Evolutionary conservation across 2,329 filamentous ascomycete species (phyloP).

Genomic region (Fusarium buharicum): DNA sequence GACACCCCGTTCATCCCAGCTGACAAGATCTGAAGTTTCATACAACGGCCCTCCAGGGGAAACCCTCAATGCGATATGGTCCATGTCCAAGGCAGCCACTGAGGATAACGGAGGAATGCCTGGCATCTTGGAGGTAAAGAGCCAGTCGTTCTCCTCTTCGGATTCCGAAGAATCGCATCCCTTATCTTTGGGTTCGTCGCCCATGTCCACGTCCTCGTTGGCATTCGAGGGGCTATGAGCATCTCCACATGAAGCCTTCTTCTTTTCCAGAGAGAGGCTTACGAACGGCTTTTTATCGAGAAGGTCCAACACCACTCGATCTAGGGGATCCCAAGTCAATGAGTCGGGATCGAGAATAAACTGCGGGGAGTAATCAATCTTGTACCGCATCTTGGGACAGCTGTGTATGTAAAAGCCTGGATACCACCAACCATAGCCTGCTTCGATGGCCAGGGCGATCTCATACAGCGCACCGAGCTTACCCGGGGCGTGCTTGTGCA

Average conservation of each 20-base stretch:
- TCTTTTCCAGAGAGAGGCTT: constrained; percentile 55
- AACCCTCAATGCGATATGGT: constrained; percentile 66
- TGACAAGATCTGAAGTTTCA: constrained; percentile 62
- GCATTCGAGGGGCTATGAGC: not conserved
- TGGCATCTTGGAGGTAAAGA: constrained; percentile 73
- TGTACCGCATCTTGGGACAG: constrained; percentile 86
- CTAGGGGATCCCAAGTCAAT: constrained; percentile 69
- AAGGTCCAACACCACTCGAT: constrained; percentile 60
- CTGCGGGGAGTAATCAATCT: constrained; percentile 80
- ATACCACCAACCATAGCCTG: constrained; percentile 81
- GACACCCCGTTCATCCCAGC: constrained; percentile 67
- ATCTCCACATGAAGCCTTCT: not conserved
- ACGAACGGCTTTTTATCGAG: constrained; percentile 68
- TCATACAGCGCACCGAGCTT: constrained; percentile 81
- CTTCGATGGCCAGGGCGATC: constrained; percentile 74
- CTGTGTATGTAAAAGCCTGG: constrained; percentile 83
- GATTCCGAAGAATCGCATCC: constrained; percentile 8
- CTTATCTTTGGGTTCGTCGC: constrained; percentile 8
- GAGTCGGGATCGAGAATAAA: constrained; percentile 76
- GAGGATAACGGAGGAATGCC: constrained; percentile 68
- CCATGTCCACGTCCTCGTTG: not conserved
- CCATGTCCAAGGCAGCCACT: constrained; percentile 66
- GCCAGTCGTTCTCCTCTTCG: constrained; percentile 38
- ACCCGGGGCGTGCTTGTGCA: constrained; percentile 75
- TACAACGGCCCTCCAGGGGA: constrained; percentile 53